Percentiles rank a stretch among this genome's conserved stretches.
Evolutionary conservation across 2,329 filamentous ascomycete species (phyloP).

Genomic region (Rachicladosporium sp.): DNA sequence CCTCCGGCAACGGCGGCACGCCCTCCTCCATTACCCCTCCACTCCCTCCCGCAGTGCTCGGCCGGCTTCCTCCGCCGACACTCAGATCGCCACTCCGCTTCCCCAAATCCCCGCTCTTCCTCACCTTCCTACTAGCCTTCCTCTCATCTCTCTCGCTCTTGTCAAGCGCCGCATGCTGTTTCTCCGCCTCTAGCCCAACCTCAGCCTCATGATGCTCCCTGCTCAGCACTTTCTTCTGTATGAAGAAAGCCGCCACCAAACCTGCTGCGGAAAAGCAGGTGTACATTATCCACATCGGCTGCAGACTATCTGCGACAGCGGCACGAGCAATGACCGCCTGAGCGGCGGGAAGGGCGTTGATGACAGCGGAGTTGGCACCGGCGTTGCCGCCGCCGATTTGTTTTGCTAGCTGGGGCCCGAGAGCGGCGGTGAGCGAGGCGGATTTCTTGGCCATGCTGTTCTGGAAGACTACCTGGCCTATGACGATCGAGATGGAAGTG

Average conservation of each 20-base stretch:
- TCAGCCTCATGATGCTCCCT: slow-evolving; percentile 36
- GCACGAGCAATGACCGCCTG: slow-evolving; percentile 31
- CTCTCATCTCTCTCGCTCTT: slow-evolving; percentile 14
- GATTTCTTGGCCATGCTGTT: slow-evolving; percentile 55
- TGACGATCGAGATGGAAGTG: slow-evolving; percentile 54
- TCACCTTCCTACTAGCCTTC: slow-evolving; percentile 9
- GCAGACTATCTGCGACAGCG: slow-evolving; percentile 32
- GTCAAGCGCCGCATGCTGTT: slow-evolving; percentile 23
- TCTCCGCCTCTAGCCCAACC: slow-evolving; percentile 34
- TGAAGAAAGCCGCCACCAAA: slow-evolving; percentile 27
- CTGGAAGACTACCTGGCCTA: slow-evolving; percentile 70
- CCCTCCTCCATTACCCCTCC: slow-evolving; percentile 2
- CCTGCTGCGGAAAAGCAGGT: slow-evolving; percentile 28
- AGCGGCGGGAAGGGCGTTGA: slow-evolving; percentile 38
- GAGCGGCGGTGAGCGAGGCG: slow-evolving; percentile 33
- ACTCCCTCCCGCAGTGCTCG: not conserved
- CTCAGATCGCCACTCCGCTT: not conserved
- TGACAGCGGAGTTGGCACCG: slow-evolving; percentile 46
- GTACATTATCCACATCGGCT: slow-evolving; percentile 40
- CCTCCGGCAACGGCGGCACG: slow-evolving; percentile 3
- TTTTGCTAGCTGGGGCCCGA: slow-evolving; percentile 40
- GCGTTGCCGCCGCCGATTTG: slow-evolving; percentile 48
- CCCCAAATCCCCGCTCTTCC: not conserved
- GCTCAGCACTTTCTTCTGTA: slow-evolving; percentile 30
- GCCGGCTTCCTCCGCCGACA: not conserved